Evolutionary conservation across 805 yeast genomes (phyloP).

Genomic region (Wickerhamomyces bovis): DNA sequence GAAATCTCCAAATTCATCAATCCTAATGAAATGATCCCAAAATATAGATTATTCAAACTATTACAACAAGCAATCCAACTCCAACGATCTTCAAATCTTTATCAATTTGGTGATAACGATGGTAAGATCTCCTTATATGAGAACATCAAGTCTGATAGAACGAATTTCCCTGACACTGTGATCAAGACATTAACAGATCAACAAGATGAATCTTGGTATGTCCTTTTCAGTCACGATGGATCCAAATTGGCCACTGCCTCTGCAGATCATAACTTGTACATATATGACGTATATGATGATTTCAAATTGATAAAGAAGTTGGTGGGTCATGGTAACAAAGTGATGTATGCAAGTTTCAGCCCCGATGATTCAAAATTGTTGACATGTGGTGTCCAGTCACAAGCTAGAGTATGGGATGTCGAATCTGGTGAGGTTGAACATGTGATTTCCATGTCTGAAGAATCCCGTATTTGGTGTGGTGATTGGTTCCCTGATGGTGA

Average conservation of each 20-base stretch:
- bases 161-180: constrained; percentile 42
- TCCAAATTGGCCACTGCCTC: constrained; percentile 71
- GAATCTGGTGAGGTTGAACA: constrained; percentile 28
- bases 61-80: constrained; percentile 44
- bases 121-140: constrained; percentile 27
- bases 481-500: constrained; percentile 61
- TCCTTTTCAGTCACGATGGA: constrained; percentile 75
- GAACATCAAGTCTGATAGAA: constrained; percentile 28
- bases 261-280: constrained; percentile 53
- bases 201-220: constrained; percentile 77
- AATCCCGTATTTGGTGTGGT: constrained; percentile 46
- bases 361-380: constrained; percentile 61
- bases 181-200: constrained; percentile 46
- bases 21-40: constrained; percentile 48
- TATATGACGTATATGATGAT: constrained; percentile 56
- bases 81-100: constrained; percentile 35
- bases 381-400: constrained; percentile 67
- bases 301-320: constrained; percentile 34
- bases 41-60: constrained; percentile 43
- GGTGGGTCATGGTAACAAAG: constrained; percentile 43
- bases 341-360: constrained; percentile 71
- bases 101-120: constrained; percentile 27
- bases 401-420: constrained; percentile 65
- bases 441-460: constrained; percentile 15
- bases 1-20: constrained; percentile 42